Percentiles rank a stretch among this genome's conserved stretches.
Evolutionary conservation across 2,329 filamentous ascomycete genomes (phyloP).

Genomic region (Phyllosticta paracitricarpa): DNA sequence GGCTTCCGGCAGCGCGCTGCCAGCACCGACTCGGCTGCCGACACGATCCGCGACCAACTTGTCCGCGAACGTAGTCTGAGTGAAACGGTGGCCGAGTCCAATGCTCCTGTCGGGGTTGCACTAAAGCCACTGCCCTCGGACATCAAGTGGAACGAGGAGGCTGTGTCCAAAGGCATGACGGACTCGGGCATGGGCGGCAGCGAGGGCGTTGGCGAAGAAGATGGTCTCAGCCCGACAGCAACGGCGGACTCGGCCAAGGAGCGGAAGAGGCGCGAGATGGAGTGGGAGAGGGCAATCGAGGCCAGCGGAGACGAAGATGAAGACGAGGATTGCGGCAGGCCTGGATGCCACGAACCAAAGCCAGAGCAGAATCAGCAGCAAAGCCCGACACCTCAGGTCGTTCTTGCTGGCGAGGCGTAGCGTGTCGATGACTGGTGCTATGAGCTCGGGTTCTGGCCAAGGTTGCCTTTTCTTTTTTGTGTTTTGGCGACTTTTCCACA

Average conservation of each 20-base stretch:
- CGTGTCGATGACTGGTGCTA: background rate
- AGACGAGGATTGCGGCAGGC: background rate
- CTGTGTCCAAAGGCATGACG: conserved; percentile 3
- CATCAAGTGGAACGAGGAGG: conserved; percentile 1
- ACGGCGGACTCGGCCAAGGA: background rate
- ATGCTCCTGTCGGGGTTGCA: background rate
- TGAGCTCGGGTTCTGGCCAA: background rate
- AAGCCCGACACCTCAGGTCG: background rate
- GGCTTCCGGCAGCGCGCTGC: background rate
- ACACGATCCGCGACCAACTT: background rate
- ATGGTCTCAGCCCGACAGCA: background rate
- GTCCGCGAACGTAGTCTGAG: background rate
- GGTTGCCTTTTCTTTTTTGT: background rate
- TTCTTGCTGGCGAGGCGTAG: background rate
- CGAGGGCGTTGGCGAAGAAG: background rate
- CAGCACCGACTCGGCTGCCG: background rate
- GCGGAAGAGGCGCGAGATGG: background rate
- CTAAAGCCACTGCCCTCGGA: conserved; percentile 3
- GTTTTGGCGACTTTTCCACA: background rate
- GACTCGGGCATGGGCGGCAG: conserved; percentile 2
- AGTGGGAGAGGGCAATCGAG: background rate
- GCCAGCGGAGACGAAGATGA: background rate
- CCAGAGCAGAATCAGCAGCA: background rate
- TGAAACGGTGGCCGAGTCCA: conserved; percentile 1
- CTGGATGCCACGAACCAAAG: background rate